phyloP scores from a whole-genome alignment of 345 rosid genomes.

The Salix viminalis region DNA sequence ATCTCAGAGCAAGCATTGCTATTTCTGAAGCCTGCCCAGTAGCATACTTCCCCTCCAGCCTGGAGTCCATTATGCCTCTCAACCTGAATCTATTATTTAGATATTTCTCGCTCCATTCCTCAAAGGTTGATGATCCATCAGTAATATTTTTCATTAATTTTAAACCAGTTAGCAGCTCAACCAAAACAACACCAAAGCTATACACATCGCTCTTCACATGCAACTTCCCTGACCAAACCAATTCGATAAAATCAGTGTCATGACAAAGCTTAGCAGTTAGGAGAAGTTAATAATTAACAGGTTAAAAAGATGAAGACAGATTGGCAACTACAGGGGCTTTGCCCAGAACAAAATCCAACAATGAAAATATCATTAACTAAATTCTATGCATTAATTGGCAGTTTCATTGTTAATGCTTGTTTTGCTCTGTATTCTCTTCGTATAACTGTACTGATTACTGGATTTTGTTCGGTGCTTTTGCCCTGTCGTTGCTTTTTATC shows the following conservation, averaged over 20 bases:
- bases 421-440: no score
- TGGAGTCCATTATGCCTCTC: slow-evolving; percentile 7
- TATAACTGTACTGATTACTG: no score
- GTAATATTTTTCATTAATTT: background rate
- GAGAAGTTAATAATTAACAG: no score
- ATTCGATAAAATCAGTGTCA: background rate
- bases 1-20: slow-evolving; percentile 4
- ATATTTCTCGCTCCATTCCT: background rate
- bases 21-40: background rate
- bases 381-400: no score
- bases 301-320: no score
- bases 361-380: background rate
- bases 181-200: slow-evolving; percentile 14
- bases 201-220: slow-evolving; percentile 13
- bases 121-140: background rate
- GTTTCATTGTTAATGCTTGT: no score
- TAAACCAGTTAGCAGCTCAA: slow-evolving; percentile 14
- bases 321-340: no score
- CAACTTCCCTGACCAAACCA: slow-evolving; percentile 7
- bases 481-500: no score
- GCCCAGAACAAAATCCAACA: no score
- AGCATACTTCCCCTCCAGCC: slow-evolving; percentile 7
- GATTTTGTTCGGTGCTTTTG: no score
- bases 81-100: background rate
- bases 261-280: background rate